phyloP scores from a whole-genome alignment of 2,329 filamentous ascomycete species.

The Alternaria triticina region DNA sequence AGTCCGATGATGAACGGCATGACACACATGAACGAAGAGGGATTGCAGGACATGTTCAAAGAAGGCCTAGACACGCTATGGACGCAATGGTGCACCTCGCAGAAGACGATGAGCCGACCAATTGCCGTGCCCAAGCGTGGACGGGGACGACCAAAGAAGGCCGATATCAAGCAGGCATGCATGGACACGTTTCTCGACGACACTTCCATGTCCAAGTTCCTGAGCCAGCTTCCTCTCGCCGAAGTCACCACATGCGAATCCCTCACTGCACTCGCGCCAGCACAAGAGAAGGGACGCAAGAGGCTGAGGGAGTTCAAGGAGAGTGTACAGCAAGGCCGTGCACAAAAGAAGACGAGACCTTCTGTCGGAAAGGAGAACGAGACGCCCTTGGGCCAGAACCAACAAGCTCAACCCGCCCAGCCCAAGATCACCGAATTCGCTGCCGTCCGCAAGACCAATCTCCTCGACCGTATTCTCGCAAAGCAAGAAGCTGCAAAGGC shows the following conservation, averaged over 20 bases:
- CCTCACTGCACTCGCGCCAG: constrained; percentile 60
- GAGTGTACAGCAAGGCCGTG: constrained; percentile 54
- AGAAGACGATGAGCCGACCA: constrained; percentile 30
- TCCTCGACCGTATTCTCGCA: constrained; percentile 59
- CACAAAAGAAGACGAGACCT: constrained; percentile 39
- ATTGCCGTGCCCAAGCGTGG: constrained; percentile 45
- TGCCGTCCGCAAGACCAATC: constrained; percentile 51
- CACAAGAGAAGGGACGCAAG: constrained; percentile 70
- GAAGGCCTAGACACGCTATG: constrained; percentile 55
- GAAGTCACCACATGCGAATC: constrained; percentile 61
- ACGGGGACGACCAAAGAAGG: constrained; percentile 43
- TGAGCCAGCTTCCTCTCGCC: constrained; percentile 63
- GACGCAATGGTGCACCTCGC: constrained; percentile 48
- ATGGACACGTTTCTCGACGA: constrained; percentile 56
- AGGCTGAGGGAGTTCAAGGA: constrained; percentile 73
- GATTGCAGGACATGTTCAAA: constrained; percentile 59
- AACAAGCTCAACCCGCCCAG: constrained; percentile 28
- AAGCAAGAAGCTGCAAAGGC: constrained; percentile 53
- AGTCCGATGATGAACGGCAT: constrained; percentile 34
- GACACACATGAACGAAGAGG: constrained; percentile 53
- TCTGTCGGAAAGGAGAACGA: constrained; percentile 42
- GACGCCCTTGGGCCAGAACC: constrained; percentile 10
- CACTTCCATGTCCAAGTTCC: constrained; percentile 54
- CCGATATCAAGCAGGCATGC: constrained; percentile 48
- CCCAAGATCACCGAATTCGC: constrained; percentile 48